Percentiles rank a stretch among this genome's conserved stretches.
phyloP scores from a whole-genome alignment of 768 basidiomycete species.

The Amylocystis lapponica region DNA sequence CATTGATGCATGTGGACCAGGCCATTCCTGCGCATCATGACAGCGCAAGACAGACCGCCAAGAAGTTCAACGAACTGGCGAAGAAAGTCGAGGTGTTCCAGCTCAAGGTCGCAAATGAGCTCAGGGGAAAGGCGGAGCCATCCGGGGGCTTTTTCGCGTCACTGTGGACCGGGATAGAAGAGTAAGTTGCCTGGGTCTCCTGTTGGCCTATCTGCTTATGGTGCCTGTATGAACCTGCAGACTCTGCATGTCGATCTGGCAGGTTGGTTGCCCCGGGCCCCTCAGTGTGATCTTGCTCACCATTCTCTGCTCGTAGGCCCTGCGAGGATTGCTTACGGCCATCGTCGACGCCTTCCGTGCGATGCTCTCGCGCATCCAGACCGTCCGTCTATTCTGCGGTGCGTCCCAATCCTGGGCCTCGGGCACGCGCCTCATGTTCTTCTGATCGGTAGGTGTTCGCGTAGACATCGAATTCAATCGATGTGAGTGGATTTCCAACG shows the following conservation, averaged over 20 bases:
- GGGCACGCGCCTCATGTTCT: too few species aligned
- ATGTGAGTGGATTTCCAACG: constrained; percentile 1
- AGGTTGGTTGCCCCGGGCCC: constrained; percentile 7
- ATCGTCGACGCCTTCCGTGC: constrained; percentile 17
- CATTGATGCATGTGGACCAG: constrained; percentile 4
- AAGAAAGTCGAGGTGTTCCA: constrained; percentile 24
- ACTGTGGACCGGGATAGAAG: constrained; percentile 20
- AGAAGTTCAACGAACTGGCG: constrained; percentile 17
- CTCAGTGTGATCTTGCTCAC: background rate
- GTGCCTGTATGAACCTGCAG: too few species aligned
- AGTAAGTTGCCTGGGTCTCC: constrained; percentile 12
- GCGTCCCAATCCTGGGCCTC: constrained; percentile 1
- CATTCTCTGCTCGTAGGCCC: constrained; percentile 5
- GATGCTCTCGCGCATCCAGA: constrained; percentile 18
- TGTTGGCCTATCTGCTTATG: background rate
- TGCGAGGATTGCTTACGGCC: constrained; percentile 15
- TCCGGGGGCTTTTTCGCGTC: constrained; percentile 13
- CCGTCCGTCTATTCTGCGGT: constrained; percentile 19
- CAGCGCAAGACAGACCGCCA: constrained; percentile 13
- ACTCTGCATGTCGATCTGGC: constrained; percentile 22
- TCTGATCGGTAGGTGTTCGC: background rate
- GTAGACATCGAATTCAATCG: constrained; percentile 13
- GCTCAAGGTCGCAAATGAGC: constrained; percentile 20
- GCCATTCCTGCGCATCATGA: constrained; percentile 21
- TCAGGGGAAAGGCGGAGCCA: constrained; percentile 21